Base-by-base conservation (phyloP, 2,329 filamentous ascomycete genomes). In the Xylariaceae sp. region DNA sequence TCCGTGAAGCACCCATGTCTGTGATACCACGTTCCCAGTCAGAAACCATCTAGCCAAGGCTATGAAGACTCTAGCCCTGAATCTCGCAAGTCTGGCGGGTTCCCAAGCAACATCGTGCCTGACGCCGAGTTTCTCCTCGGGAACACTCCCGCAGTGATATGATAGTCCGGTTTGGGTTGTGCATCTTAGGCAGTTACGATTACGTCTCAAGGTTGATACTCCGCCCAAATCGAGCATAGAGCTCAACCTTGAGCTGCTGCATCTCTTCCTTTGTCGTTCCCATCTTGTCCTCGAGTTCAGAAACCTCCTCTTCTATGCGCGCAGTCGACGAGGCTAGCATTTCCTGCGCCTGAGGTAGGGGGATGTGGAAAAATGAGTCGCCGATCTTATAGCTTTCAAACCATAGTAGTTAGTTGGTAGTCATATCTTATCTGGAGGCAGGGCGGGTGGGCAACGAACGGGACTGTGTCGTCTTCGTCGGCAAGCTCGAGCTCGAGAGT, bases 181-280 rank as follows among this genome's bases (percentile, higher is more conserved):
- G n/a, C n/a, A n/a, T n/a, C n/a, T n/a, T n/a, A n/a, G n/a, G n/a
- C n/a, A n/a, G n/a, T n/a, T n/a, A n/a, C n/a, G n/a, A n/a, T 78
- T 74, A 93, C 57, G 86, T 88, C 70, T 98, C 93, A 55, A 97
- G 76, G 69, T 98, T 98, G 75, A 98, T 98, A 66, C 91, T 95
- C 67, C 87, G 83, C 45, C 93, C 93, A 69, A 98, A 98, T 51
- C 94, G 82, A 25, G 90, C 91, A 69, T 98, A 98, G 50, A 98
- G 72, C 51, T 88, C 83, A 48, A 95, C 86, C 75, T 98, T 98
- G 54, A 98, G 75, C 65, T 86, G 77, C 52, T 82, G 80, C 87
- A 97, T 91, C 64, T 96, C 88, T 54, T 94, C 90, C 45, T 85
- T 84, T 42, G 95, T 76, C 3, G 75, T 75, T 44, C 78, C 72